Percentiles rank a stretch among this genome's conserved stretches.
Conservation (phyloP, 495 filamentous ascomycete species). For the Elasticomyces elasticus region DNA sequence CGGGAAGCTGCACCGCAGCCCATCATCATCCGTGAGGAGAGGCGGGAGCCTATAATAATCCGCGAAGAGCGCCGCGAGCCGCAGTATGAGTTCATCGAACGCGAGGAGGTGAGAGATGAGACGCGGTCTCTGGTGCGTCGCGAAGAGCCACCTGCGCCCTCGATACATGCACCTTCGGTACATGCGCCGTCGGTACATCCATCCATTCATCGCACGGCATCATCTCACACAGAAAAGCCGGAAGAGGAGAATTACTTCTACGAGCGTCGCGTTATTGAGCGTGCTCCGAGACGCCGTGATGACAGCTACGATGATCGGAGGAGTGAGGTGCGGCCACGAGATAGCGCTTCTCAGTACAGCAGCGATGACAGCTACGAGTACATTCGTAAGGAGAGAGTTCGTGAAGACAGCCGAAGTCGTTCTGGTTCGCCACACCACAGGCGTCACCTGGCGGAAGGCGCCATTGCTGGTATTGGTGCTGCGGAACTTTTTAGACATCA, state of each 20-base stretch:
- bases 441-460: constrained; percentile 79
- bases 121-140: constrained; percentile 37
- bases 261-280: constrained; percentile 48
- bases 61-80: constrained; percentile 44
- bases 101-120: constrained; percentile 43
- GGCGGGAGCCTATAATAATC: constrained; percentile 11
- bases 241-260: constrained; percentile 58
- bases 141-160: constrained; percentile 26
- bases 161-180: background rate
- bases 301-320: constrained; percentile 39
- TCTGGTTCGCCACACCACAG: constrained; percentile 56
- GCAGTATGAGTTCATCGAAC: constrained; percentile 57
- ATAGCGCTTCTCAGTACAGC: constrained; percentile 47
- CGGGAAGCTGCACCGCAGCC: constrained; percentile 55
- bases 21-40: constrained; percentile 48
- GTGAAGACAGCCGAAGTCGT: constrained; percentile 29
- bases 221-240: constrained; percentile 26
- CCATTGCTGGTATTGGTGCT: constrained; percentile 65
- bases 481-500: constrained; percentile 65
- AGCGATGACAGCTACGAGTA: constrained; percentile 29
- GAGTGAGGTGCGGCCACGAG: constrained; percentile 48
- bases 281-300: constrained; percentile 21
- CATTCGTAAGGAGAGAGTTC: constrained; percentile 10
- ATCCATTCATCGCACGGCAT: background rate
- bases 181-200: constrained; percentile 28